Conservation (phyloP, 2,329 filamentous ascomycete genomes). For the Trichoderma koningiopsis region DNA sequence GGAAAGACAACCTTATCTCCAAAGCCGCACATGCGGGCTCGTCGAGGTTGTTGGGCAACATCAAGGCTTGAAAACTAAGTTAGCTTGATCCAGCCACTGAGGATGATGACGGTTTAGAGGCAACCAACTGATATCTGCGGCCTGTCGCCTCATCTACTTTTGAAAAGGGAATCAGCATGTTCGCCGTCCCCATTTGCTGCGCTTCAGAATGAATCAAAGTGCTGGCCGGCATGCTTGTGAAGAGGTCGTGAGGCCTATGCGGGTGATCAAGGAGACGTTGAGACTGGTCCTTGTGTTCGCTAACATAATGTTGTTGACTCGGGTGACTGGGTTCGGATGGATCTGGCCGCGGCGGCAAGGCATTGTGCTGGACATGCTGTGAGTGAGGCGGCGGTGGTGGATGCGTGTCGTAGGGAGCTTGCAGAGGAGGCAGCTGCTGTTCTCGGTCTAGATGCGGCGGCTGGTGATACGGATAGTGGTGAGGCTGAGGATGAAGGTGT, state of each 20-base stretch:
- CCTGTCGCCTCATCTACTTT: slow-evolving; percentile 41
- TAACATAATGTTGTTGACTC: slow-evolving; percentile 20
- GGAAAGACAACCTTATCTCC: slow-evolving; percentile 77
- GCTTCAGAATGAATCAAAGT: slow-evolving; percentile 6
- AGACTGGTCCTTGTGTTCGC: slow-evolving; percentile 13
- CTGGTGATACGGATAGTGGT: slow-evolving; percentile 28
- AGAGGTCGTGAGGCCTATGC: neutral
- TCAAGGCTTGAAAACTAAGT: slow-evolving; percentile 56
- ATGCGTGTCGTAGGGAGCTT: slow-evolving; percentile 1
- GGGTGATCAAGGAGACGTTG: slow-evolving; percentile 15
- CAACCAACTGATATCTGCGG: slow-evolving; percentile 41
- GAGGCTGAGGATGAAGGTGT: slow-evolving; percentile 33
- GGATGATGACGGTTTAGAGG: neutral
- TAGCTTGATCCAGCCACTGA: slow-evolving; percentile 22
- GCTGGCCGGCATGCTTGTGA: neutral
- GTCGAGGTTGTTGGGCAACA: slow-evolving; percentile 86
- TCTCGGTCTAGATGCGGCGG: slow-evolving; percentile 24
- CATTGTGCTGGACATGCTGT: slow-evolving; percentile 19
- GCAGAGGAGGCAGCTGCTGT: slow-evolving; percentile 12
- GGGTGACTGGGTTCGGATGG: slow-evolving; percentile 15
- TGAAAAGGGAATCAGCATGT: slow-evolving; percentile 36
- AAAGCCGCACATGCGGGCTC: slow-evolving; percentile 98
- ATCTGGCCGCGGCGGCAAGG: slow-evolving; percentile 15
- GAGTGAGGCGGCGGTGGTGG: neutral
- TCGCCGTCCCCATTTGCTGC: slow-evolving; percentile 22